Base-by-base conservation (phyloP, 129 eudicot genomes). In the Heracleum sosnowskyi region DNA sequence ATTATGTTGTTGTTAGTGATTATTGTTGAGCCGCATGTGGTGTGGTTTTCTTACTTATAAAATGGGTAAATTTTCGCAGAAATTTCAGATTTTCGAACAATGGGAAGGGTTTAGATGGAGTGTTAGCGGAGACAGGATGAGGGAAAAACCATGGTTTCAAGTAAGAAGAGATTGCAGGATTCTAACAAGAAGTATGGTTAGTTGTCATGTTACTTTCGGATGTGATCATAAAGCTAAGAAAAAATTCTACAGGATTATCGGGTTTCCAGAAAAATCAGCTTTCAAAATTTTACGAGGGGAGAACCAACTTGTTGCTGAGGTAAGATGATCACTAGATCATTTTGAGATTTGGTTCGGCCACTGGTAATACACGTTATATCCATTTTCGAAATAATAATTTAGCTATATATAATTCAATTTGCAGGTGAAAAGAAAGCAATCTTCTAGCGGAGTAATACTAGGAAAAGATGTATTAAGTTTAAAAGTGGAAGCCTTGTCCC, bases 381-480 rank as follows among this genome's bases (percentile, higher is more conserved):
- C 11, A 51, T 51, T 51, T 5, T 6, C 0, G 31, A n/a, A 57
- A 24, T n/a, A 10, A n/a, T 2, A 57, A 57, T 57, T 22, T 57
- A 57, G 31, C 11, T 2, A 22, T 24, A n/a, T 57, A 24, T n/a
- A n/a, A 28, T n/a, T n/a, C n/a, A n/a, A n/a, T 5, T 31, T 81
- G 31, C 79, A 86, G 89, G 86, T 77, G 13, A 91, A 81, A 44
- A 85, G 82, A 75, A 91, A 91, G 84, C 84, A 84, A 78, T 79
- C 93, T 4, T 63, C 75, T 47, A 73, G 84, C 36, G 94, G 97
- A 63, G 82, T 89, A 78, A 18, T 73, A 26, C 71, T 89, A 20
- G 97, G 94, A 75, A 81, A 86, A 20, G 97, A 91, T 84, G 97
- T 91, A 64, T 81, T 89, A 79, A 87, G 92, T 17, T 74, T 89